Conservation (phyloP, 164 flowering plant species). For the Tinospora cordifolia region DNA sequence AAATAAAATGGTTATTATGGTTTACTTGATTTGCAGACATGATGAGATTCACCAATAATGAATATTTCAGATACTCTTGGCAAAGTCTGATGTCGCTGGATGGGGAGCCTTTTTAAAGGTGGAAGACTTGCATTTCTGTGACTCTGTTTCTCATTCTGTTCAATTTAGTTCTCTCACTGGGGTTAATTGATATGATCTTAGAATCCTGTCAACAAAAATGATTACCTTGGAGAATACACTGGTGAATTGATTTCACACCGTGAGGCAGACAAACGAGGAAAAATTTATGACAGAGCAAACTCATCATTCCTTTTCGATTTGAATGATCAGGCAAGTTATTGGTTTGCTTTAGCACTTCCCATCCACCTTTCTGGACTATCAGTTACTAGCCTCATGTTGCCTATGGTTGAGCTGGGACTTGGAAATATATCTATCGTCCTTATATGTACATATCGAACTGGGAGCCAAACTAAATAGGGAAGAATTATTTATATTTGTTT, state of each 20-base stretch:
- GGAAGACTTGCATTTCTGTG: neutral
- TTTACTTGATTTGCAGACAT: conserved; percentile 1
- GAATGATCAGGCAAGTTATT: conserved; percentile 74
- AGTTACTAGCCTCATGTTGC: too few species aligned
- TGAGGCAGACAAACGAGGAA: conserved; percentile 98
- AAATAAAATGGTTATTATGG: neutral
- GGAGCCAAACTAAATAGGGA: too few species aligned
- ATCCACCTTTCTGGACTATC: neutral
- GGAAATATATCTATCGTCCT: too few species aligned
- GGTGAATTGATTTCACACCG: conserved; percentile 89
- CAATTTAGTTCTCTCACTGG: conserved; percentile 11
- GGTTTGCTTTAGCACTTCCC: neutral
- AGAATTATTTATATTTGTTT: too few species aligned
- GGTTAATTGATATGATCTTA: conserved; percentile 27
- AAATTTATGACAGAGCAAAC: conserved; percentile 87
- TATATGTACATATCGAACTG: too few species aligned
- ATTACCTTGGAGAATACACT: conserved; percentile 96
- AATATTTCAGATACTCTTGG: conserved; percentile 61
- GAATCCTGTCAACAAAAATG: conserved; percentile 86
- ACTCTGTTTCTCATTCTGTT: neutral
- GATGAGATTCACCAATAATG: neutral
- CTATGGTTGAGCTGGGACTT: too few species aligned
- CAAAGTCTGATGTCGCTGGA: conserved; percentile 91
- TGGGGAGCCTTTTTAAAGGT: conserved; percentile 99
- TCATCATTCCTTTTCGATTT: conserved; percentile 94